Evolutionary conservation across 75 land plant genomes (phyloP).

Genomic region (Azolla pinnata): DNA sequence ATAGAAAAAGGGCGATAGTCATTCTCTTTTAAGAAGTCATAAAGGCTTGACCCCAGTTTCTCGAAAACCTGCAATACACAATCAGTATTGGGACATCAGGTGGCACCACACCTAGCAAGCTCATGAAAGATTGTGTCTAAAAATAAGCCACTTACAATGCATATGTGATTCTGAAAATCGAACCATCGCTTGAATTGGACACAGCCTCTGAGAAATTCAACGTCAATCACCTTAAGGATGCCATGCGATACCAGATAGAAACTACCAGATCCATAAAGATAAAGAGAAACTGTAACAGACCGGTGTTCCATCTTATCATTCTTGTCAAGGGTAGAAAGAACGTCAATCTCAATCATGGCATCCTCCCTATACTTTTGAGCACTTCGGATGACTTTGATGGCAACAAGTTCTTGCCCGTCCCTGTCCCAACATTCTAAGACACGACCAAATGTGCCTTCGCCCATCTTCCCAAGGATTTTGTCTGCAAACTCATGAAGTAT

Average conservation of each 20-base stretch:
- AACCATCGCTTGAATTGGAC: constrained; percentile 38
- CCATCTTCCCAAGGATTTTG: constrained; percentile 78
- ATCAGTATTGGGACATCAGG: not conserved
- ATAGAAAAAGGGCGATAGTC: constrained; percentile 69
- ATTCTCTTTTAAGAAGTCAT: constrained; percentile 79
- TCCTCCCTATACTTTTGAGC: constrained; percentile 78
- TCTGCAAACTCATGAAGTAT: constrained; percentile 35
- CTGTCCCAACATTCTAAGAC: constrained; percentile 94
- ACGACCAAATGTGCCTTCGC: constrained; percentile 96
- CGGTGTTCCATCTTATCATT: constrained; percentile 55
- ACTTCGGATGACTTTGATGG: constrained; percentile 68
- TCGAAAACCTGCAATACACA: constrained; percentile 62
- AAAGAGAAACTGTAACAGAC: constrained; percentile 19
- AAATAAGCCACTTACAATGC: constrained; percentile 32
- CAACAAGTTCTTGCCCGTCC: constrained; percentile 67
- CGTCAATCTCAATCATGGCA: constrained; percentile 79
- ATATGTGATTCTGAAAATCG: constrained; percentile 33
- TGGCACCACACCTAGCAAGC: not conserved
- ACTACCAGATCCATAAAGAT: too few relatives aligned
- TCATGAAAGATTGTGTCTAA: not conserved
- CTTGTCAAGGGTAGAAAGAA: constrained; percentile 53
- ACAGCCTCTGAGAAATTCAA: constrained; percentile 22
- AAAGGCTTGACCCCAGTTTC: constrained; percentile 93
- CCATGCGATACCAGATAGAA: not conserved
- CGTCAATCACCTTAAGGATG: not conserved